Evolutionary conservation across 1,284 basidiomycete genomes (phyloP), one percentile per base, ranked within the genome.

Genomic region (Xerocomus nothofagi): DNA sequence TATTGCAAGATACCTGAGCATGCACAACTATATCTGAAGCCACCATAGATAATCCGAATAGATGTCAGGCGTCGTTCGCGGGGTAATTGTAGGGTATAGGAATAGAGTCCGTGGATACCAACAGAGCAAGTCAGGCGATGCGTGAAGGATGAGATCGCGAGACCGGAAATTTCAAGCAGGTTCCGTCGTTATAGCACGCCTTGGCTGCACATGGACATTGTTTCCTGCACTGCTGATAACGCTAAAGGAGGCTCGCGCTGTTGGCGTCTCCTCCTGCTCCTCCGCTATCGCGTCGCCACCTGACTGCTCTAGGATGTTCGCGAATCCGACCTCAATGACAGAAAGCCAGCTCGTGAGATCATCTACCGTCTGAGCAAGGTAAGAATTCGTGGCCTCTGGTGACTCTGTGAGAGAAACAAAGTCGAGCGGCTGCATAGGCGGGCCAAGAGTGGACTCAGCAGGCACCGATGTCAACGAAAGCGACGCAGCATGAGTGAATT

Each of bases 341-440:
- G 82, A 79, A 47, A 98, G 71, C 92, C 92, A 97, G 56, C 80
- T 76, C 3, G 82, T 78, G 37, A 98, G 78, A 58, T 91, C 86
- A 50, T 89, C 86, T 8, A 97, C 83, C 1, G 87, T 90, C 40
- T 75, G 73, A 31, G 84, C 84, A 33, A 98, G 76, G 61, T 89
- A 85, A 1, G 73, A 70, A 57, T 91, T 87, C 0, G 89, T 85
- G 30, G 77, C 77, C 27, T 88, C 86, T 31, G 74, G 75, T 11
- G 76, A 76, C 15, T 73, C 71, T 47, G 83, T 76, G 33, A 93
- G 69, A n/a, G 73, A 66, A 7, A 69, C 68, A 52, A 91, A 84
- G 63, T 94, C 86, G 15, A 95, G 72, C 2, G 88, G 81, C 32
- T 73, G 76, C 6, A 92, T 68, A 39, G 77, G 54, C 23, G 82